Conservation (phyloP, 2,329 filamentous ascomycete genomes). For the Colletotrichum zoysiae region DNA sequence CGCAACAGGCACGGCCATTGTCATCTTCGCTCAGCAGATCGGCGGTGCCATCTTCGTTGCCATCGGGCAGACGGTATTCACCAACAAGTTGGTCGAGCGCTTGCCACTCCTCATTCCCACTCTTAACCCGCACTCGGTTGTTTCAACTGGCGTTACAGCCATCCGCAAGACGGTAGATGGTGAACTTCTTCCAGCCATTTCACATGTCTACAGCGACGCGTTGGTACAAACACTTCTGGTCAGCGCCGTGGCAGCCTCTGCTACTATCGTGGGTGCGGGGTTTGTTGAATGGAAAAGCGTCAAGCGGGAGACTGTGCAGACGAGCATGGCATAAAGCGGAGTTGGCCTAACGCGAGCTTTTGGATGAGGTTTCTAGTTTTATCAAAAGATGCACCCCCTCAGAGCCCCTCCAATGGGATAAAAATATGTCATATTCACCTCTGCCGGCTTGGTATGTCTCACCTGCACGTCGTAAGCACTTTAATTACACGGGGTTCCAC, state of each 20-base stretch:
- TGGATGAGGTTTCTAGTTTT: not conserved
- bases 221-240: slow-evolving; percentile 58
- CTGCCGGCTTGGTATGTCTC: not conserved
- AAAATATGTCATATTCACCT: not conserved
- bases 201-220: slow-evolving; percentile 59
- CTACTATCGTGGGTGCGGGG: slow-evolving; percentile 57
- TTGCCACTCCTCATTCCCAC: slow-evolving; percentile 52
- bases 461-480: not conserved
- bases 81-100: slow-evolving; percentile 58
- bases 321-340: slow-evolving; percentile 15
- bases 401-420: not conserved
- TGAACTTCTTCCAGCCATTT: slow-evolving; percentile 50
- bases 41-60: slow-evolving; percentile 64
- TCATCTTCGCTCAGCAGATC: slow-evolving; percentile 60
- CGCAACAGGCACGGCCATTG: slow-evolving; percentile 60
- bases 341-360: not conserved
- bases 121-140: slow-evolving; percentile 50
- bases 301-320: slow-evolving; percentile 63
- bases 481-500: not conserved
- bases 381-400: not conserved
- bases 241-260: slow-evolving; percentile 57
- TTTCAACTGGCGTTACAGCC: slow-evolving; percentile 54
- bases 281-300: slow-evolving; percentile 68
- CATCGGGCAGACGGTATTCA: slow-evolving; percentile 65
- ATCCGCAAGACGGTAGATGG: slow-evolving; percentile 48